A percentile compares a stretch with the other conserved stretches of the same genome.
Evolutionary conservation across 768 basidiomycete genomes (phyloP).

Genomic region (Russula virescens): DNA sequence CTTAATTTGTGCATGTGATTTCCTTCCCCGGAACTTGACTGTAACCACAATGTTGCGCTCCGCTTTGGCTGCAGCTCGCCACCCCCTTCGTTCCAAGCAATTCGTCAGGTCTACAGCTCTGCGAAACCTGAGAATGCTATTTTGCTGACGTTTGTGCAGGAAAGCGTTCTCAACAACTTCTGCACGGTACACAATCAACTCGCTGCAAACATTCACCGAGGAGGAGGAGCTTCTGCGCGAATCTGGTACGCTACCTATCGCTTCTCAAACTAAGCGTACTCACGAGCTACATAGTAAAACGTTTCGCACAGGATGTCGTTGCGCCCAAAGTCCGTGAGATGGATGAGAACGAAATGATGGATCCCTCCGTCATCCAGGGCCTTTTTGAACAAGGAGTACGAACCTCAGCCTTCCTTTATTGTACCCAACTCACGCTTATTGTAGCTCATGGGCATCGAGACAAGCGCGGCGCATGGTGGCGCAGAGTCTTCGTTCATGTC

Average conservation of each 20-base stretch:
- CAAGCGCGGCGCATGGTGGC: constrained; percentile 74
- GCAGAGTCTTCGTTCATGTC: constrained; percentile 89
- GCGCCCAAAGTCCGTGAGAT: constrained; percentile 91
- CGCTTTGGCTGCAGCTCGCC: constrained; percentile 9
- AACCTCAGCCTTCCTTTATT: not conserved
- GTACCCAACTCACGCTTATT: constrained; percentile 1
- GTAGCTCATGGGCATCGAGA: constrained; percentile 98
- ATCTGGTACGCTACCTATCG: constrained; percentile 49
- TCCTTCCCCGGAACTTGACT: not conserved
- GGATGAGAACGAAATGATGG: constrained; percentile 98
- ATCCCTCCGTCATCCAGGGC: constrained; percentile 75
- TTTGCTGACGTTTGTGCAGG: constrained; percentile 1
- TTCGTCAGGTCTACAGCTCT: not conserved
- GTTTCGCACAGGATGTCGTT: constrained; percentile 86
- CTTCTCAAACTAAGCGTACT: not conserved
- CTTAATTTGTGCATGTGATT: constrained; percentile 6
- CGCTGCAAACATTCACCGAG: constrained; percentile 81
- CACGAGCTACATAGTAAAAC: constrained; percentile 52
- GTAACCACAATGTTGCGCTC: constrained; percentile 27
- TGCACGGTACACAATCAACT: constrained; percentile 36
- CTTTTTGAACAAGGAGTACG: constrained; percentile 93
- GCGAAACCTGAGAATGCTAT: constrained; percentile 19
- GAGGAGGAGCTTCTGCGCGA: constrained; percentile 95
- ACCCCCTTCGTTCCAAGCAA: not conserved
- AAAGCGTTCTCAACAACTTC: constrained; percentile 26